These are phyloP conservation scores for Saturnispora saitoi DNA, from an alignment of 805 yeast genomes.

Conservation along the genomic window DNA sequence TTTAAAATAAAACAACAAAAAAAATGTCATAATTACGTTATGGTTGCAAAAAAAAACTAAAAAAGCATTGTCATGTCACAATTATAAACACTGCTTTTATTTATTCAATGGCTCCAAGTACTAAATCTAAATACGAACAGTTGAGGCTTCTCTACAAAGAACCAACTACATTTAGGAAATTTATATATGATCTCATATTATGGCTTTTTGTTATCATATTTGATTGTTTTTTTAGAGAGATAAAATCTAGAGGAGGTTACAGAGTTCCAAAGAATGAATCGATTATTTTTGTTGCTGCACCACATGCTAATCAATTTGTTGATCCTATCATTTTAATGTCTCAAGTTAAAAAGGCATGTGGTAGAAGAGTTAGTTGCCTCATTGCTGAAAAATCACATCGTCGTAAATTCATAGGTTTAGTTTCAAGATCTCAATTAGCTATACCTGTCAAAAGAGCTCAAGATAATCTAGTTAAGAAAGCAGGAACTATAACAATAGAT, in stretches of 20 bases:
- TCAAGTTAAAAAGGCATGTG: slow-evolving; percentile 50
- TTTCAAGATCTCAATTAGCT: slow-evolving; percentile 68
- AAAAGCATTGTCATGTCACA: background rate
- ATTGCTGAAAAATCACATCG: slow-evolving; percentile 47
- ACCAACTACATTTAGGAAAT: slow-evolving; percentile 31
- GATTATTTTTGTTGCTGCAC: slow-evolving; percentile 72
- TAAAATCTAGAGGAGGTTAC: slow-evolving; percentile 63
- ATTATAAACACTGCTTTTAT: background rate
- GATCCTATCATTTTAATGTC: slow-evolving; percentile 68
- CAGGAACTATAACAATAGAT: slow-evolving; percentile 56
- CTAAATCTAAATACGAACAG: slow-evolving; percentile 10
- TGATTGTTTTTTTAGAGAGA: slow-evolving; percentile 67
- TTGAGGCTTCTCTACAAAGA: slow-evolving; percentile 26
- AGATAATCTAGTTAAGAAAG: slow-evolving; percentile 62
- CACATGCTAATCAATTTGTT: slow-evolving; percentile 85
- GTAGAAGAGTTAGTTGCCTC: slow-evolving; percentile 42
- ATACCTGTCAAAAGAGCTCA: slow-evolving; percentile 93
- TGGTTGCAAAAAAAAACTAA: background rate
- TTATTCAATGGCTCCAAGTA: background rate
- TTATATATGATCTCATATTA: slow-evolving; percentile 43
- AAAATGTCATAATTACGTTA: background rate
- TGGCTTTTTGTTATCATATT: slow-evolving; percentile 39
- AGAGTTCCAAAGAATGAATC: slow-evolving; percentile 54
- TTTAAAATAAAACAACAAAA: too few relatives aligned
- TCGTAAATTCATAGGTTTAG: slow-evolving; percentile 53